A percentile compares a stretch with the other conserved stretches of the same genome.
phyloP scores from a whole-genome alignment of 306 rosid genomes.

The Castanopsis chinensis region DNA sequence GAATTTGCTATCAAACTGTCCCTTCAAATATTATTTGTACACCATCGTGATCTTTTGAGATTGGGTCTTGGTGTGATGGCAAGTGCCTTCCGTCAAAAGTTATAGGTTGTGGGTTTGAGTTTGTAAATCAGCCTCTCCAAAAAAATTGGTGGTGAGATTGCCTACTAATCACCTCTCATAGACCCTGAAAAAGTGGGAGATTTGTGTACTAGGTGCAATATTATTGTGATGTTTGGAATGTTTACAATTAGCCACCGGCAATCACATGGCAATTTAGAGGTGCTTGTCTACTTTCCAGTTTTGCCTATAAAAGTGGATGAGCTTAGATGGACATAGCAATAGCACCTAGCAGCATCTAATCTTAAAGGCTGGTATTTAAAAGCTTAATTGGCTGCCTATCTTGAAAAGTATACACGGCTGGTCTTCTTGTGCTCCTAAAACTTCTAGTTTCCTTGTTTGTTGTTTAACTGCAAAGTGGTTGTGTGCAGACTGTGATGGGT shows the following conservation, averaged over 20 bases:
- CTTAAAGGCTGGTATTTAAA: not conserved
- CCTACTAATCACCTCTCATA: too few species aligned
- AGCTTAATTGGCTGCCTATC: not conserved
- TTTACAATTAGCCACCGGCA: not conserved
- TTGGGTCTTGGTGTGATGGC: not conserved
- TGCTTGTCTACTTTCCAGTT: not conserved
- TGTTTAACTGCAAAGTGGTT: not conserved
- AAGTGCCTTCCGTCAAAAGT: too few species aligned
- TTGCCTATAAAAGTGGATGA: not conserved
- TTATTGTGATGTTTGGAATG: not conserved
- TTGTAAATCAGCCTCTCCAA: too few species aligned
- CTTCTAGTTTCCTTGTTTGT: not conserved
- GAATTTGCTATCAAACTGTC: not conserved
- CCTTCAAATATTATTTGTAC: not conserved
- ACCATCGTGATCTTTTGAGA: not conserved
- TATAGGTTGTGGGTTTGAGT: too few species aligned
- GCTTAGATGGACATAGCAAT: not conserved
- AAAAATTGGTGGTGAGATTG: too few species aligned
- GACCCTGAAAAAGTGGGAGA: too few species aligned
- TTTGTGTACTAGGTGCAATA: not conserved
- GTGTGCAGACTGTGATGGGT: too few species aligned
- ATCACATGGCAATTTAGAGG: not conserved
- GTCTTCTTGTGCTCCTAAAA: conserved; percentile 1
- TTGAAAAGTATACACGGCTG: not conserved
- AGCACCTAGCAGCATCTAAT: not conserved